These are phyloP conservation scores for Beta lomatogona DNA, from an alignment of 179 eudicot species.

Conservation along the genomic window DNA sequence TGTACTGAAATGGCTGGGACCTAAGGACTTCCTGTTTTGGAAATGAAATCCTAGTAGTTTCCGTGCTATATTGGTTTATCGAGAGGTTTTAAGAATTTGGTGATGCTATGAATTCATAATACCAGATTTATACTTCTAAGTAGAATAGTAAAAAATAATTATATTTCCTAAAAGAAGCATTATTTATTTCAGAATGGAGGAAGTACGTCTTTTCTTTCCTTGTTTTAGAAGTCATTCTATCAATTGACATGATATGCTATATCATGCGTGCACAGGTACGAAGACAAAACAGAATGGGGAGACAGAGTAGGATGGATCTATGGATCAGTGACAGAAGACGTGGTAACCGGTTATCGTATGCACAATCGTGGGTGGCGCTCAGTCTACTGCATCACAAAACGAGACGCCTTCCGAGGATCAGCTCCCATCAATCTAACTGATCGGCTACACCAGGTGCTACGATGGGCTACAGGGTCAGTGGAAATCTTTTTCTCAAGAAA, in stretches of 20 bases:
- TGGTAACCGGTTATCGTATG: constrained; percentile 91
- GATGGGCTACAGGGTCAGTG: constrained; percentile 94
- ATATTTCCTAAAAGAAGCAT: too few species aligned
- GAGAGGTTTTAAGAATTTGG: too few species aligned
- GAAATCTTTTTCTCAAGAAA: constrained; percentile 89
- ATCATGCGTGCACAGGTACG: constrained; percentile 56
- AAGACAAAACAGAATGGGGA: constrained; percentile 98
- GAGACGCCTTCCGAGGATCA: constrained; percentile 82
- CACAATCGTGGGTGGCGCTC: constrained; percentile 96
- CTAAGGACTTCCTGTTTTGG: too few species aligned
- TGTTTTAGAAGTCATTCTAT: too few species aligned
- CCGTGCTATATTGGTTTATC: too few species aligned
- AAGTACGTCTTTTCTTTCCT: too few species aligned
- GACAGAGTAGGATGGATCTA: constrained; percentile 96
- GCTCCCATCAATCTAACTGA: constrained; percentile 91
- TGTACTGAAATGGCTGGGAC: too few species aligned
- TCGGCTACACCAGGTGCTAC: constrained; percentile 81
- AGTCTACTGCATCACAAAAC: constrained; percentile 73
- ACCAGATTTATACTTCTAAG: too few species aligned
- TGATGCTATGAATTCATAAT: too few species aligned
- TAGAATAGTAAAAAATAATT: too few species aligned
- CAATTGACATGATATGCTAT: neutral
- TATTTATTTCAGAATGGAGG: too few species aligned
- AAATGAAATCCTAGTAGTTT: too few species aligned
- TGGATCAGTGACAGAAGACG: constrained; percentile 95